These are phyloP conservation scores for Pisolithus thermaeus DNA, from an alignment of 1,284 basidiomycete species.

Conservation along the genomic window DNA sequence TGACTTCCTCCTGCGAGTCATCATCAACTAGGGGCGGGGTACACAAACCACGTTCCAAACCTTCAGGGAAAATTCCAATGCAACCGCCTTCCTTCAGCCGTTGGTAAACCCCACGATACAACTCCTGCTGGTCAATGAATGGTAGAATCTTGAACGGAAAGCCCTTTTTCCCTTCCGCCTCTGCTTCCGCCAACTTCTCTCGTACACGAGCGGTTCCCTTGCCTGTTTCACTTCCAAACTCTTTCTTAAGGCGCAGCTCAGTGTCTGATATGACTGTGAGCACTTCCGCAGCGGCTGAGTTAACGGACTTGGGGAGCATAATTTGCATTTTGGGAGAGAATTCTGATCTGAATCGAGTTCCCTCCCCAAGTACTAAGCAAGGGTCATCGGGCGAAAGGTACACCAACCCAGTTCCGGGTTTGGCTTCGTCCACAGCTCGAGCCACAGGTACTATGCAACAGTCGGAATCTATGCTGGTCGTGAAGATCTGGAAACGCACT, in stretches of 20 bases:
- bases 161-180: constrained; percentile 51
- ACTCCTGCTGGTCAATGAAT: constrained; percentile 87
- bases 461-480: constrained; percentile 9
- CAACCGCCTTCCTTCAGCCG: constrained; percentile 82
- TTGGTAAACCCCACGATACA: constrained; percentile 94
- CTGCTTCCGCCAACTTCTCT: constrained; percentile 58
- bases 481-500: constrained; percentile 53
- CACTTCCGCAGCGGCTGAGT: constrained; percentile 79
- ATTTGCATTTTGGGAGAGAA: constrained; percentile 83
- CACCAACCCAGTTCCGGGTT: constrained; percentile 72
- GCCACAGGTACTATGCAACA: constrained; percentile 76
- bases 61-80: constrained; percentile 97
- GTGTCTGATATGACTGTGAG: constrained; percentile 89
- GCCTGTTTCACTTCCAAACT: constrained; percentile 80
- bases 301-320: constrained; percentile 80
- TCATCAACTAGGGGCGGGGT: constrained; percentile 4
- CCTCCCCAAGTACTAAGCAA: constrained; percentile 73
- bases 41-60: constrained; percentile 33
- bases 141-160: constrained; percentile 76
- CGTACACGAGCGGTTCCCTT: constrained; percentile 69
- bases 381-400: constrained; percentile 72
- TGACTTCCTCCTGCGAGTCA: constrained; percentile 78
- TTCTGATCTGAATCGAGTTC: constrained; percentile 76
- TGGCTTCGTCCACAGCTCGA: constrained; percentile 88
- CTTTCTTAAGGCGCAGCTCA: constrained; percentile 78